phyloP scores from a whole-genome alignment of 345 rosid genomes.

The Gossypium stocksii region DNA sequence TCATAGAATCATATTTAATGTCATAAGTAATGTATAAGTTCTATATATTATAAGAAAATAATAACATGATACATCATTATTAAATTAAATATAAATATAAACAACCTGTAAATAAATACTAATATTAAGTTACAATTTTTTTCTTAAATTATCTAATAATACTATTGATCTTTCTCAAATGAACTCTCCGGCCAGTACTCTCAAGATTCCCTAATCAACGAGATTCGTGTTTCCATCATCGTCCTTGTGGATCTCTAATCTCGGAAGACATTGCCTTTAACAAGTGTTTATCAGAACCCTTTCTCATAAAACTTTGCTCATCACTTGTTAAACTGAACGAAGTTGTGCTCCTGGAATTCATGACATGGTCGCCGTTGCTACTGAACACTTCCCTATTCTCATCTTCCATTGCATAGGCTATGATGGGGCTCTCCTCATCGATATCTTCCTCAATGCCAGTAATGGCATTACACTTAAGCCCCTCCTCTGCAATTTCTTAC shows the following conservation, averaged over 20 bases:
- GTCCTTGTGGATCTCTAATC: slow-evolving; percentile 3
- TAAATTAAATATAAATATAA: too few relatives aligned
- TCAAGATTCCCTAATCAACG: background rate
- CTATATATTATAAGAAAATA: too few relatives aligned
- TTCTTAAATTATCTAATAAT: background rate
- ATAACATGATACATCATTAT: too few relatives aligned
- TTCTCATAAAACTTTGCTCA: background rate
- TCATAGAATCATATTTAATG: too few relatives aligned
- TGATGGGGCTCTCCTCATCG: background rate
- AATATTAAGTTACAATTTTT: too few relatives aligned
- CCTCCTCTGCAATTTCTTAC: slow-evolving; percentile 5
- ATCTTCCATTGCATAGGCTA: background rate
- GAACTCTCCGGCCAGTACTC: background rate
- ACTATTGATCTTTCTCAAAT: background rate
- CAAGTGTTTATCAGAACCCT: background rate
- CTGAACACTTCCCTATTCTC: background rate
- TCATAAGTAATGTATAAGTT: too few relatives aligned
- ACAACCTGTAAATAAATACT: too few relatives aligned
- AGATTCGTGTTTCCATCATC: background rate
- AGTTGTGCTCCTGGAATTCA: background rate
- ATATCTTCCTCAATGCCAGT: background rate
- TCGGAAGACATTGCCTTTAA: background rate
- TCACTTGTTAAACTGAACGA: slow-evolving; percentile 4
- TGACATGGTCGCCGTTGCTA: slow-evolving; percentile 1
- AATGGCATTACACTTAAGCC: background rate